Percentiles rank a stretch among this genome's conserved stretches.
phyloP scores from a whole-genome alignment of 2,329 filamentous ascomycete genomes.

The Epichloe amarillans region DNA sequence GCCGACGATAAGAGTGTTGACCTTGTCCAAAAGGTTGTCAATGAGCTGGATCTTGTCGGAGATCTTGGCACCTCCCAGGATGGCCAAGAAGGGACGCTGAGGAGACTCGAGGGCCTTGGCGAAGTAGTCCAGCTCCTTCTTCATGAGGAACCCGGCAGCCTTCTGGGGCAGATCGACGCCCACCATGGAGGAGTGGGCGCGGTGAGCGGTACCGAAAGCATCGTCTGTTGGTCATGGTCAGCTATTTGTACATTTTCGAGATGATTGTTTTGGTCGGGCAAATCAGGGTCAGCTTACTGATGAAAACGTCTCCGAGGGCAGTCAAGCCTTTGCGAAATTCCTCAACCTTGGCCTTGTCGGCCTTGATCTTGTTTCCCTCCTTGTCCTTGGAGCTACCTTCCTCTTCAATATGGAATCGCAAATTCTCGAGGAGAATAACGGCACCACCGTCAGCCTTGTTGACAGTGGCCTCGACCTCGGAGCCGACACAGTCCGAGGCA shows the following conservation, averaged over 20 bases:
- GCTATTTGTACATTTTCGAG: not conserved
- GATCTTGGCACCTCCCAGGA: conserved; percentile 95
- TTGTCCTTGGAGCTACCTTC: conserved; percentile 92
- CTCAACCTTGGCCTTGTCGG: conserved; percentile 82
- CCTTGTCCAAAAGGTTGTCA: conserved; percentile 96
- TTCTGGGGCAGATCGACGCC: conserved; percentile 91
- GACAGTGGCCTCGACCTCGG: conserved; percentile 80
- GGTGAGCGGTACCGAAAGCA: conserved; percentile 95
- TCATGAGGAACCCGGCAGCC: conserved; percentile 96
- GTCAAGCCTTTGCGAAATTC: conserved; percentile 94
- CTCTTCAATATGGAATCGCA: conserved; percentile 97
- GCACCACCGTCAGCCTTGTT: conserved; percentile 69
- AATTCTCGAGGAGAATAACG: conserved; percentile 88
- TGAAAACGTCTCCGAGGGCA: conserved; percentile 84
- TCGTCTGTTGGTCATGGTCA: conserved; percentile 50
- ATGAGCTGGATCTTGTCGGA: conserved; percentile 99
- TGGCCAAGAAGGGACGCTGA: conserved; percentile 92
- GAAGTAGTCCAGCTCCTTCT: conserved; percentile 99
- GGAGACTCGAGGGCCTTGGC: conserved; percentile 90
- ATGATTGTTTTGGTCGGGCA: not conserved
- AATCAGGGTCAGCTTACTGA: conserved; percentile 52
- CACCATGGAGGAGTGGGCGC: conserved; percentile 98
- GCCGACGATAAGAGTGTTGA: conserved; percentile 91
- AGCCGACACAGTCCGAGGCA: conserved; percentile 78
- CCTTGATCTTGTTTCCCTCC: conserved; percentile 95